Evolutionary conservation across 306 rosid genomes (phyloP), one percentile per base, ranked within the genome.

Genomic region (Canavalia ensiformis): DNA sequence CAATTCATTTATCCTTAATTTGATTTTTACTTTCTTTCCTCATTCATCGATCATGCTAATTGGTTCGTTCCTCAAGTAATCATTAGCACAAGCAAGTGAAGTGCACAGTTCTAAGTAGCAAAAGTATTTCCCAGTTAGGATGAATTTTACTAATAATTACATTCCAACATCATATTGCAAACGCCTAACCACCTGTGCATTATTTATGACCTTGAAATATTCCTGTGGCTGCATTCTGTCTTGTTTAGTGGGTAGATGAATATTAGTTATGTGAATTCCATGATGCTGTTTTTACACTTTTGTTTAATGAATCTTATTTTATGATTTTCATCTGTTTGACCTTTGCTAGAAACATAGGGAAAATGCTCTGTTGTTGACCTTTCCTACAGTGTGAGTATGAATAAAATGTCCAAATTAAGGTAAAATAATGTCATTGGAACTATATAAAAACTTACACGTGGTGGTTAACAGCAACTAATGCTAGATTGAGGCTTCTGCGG

Each of bases 401-500:
- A 6, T 34, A 68, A 58, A 74, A 18, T 18, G 25, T 18, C 25
- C 0, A 18, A 18, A 30, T 12, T 46, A 28, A 34, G 55, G 58
- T 6, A 28, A 13, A 13, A 30, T 79, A 11, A 13, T 54, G 18
- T 37, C 13, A 25, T 6, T 62, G 60, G 62, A 74, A 55, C 4
- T 50, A 68, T 71, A 55, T 77, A 37, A 55, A 78, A 79, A 35
- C 64, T 84, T 44, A 8, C 55, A 10, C 30, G 46, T 82, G 82
- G 57, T 74, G 79, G 63, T 73, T 88, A 69, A 74, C 85, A 95
- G 99, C 98, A 54, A 91, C 86, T 75, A 93, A 78, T 88, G 97
- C 98, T 56, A 91, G 99, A 76, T 56, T 81, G 75, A 93, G 97
- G 88, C 91, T 95, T 49, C 72, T 93, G 75, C 90, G 98, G 13